These are phyloP conservation scores for Cytospora leucostoma DNA, from an alignment of 2,329 filamentous ascomycete genomes.

Conservation along the genomic window DNA sequence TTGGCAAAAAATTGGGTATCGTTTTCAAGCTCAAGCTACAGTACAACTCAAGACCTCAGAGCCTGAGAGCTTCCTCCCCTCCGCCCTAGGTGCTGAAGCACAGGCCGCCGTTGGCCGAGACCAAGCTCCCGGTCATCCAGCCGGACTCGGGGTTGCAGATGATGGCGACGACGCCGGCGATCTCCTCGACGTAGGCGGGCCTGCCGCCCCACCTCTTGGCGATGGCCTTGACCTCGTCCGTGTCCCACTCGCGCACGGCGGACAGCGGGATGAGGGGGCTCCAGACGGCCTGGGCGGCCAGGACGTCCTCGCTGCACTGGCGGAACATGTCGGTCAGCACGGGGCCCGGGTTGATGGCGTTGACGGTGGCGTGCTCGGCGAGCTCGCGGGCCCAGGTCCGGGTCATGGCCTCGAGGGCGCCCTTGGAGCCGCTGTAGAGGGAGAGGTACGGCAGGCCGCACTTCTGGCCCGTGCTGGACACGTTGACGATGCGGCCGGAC, in stretches of 20 bases:
- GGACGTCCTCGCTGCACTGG: conserved; percentile 53
- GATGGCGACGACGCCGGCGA: conserved; percentile 30
- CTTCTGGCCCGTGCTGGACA: conserved; percentile 55
- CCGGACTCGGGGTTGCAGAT: conserved; percentile 30
- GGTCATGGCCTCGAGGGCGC: conserved; percentile 64
- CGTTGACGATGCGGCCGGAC: conserved; percentile 58
- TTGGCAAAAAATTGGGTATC: no score
- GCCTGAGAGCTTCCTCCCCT: background rate
- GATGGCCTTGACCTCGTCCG: conserved; percentile 36
- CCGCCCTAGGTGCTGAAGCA: conserved; percentile 20
- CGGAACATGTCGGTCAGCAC: conserved; percentile 50
- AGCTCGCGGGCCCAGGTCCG: conserved; percentile 62
- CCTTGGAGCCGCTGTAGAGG: conserved; percentile 64
- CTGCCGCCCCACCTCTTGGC: conserved; percentile 54
- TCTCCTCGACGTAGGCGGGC: conserved; percentile 56
- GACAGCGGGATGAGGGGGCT: conserved; percentile 52
- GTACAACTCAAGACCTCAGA: background rate
- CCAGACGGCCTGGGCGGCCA: conserved; percentile 43
- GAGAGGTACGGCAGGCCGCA: conserved; percentile 56
- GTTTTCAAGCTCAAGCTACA: no score
- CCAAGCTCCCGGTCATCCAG: conserved; percentile 32
- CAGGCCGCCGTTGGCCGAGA: conserved; percentile 30
- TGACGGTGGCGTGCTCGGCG: conserved; percentile 58
- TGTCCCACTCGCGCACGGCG: conserved; percentile 35
- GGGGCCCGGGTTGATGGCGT: conserved; percentile 61